Evolutionary conservation across 2,329 filamentous ascomycete genomes (phyloP).

Genomic region (Chaetoscypha palmicola): DNA sequence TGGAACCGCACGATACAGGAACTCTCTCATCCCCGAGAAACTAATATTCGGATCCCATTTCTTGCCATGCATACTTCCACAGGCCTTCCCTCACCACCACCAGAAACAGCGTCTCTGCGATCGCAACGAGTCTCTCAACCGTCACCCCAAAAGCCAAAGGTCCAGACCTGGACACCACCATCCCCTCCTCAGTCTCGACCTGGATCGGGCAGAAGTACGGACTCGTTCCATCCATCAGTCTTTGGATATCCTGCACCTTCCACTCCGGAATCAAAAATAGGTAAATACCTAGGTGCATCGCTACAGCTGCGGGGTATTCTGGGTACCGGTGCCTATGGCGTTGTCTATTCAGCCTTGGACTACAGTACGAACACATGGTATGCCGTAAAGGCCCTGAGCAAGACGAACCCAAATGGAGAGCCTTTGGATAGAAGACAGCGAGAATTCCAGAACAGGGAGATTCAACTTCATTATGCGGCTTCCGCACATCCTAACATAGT

Average conservation of each 20-base stretch:
- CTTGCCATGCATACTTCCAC: slow-evolving; percentile 26
- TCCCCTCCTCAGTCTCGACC: slow-evolving; percentile 7
- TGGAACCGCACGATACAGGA: slow-evolving; percentile 6
- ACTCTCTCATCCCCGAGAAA: slow-evolving; percentile 14
- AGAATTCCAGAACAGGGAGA: slow-evolving; percentile 88
- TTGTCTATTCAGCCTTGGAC: slow-evolving; percentile 89
- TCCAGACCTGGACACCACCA: slow-evolving; percentile 4
- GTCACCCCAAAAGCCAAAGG: no score
- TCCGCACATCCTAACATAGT: slow-evolving; percentile 90
- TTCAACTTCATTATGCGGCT: slow-evolving; percentile 81
- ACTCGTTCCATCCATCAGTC: slow-evolving; percentile 1
- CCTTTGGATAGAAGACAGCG: slow-evolving; percentile 77
- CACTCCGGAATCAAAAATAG: slow-evolving; percentile 77
- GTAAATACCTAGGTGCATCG: slow-evolving; percentile 60
- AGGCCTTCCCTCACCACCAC: slow-evolving; percentile 22
- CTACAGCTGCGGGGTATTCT: slow-evolving; percentile 79
- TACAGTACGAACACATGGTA: slow-evolving; percentile 63
- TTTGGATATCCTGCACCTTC: slow-evolving; percentile 11
- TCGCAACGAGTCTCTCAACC: no score
- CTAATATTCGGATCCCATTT: slow-evolving; percentile 20
- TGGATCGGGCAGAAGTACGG: slow-evolving; percentile 4
- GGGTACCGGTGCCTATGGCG: slow-evolving; percentile 91
- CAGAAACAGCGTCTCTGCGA: no score
- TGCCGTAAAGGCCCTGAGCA: slow-evolving; percentile 96
- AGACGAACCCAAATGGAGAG: slow-evolving; percentile 64